Percentiles rank a stretch among this genome's conserved stretches.
Evolutionary conservation across 2,329 filamentous ascomycete species (phyloP).

Genomic region (Hypoxylon sp.): DNA sequence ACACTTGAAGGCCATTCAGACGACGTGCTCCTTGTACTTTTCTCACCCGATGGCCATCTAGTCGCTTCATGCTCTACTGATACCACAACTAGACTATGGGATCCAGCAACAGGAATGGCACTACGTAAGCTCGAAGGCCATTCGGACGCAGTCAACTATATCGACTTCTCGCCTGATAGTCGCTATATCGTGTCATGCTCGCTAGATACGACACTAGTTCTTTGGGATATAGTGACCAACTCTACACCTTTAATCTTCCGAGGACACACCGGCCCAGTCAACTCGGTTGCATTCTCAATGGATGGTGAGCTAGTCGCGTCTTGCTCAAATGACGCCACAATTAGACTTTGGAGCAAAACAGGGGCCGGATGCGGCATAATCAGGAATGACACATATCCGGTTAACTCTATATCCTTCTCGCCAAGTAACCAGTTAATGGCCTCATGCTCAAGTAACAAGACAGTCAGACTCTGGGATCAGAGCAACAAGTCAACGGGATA

Average conservation of each 20-base stretch:
- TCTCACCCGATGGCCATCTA: constrained; percentile 2
- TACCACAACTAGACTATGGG: constrained; percentile 5
- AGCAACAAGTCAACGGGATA: too few species aligned
- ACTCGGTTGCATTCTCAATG: constrained; percentile 39
- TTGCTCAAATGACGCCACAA: constrained; percentile 6
- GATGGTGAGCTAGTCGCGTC: constrained; percentile 34
- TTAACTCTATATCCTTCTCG: background rate
- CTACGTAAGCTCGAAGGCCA: background rate
- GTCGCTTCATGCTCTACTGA: constrained; percentile 8
- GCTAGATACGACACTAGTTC: background rate
- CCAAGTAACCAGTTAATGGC: background rate
- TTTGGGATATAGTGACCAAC: too few species aligned
- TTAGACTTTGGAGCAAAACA: background rate
- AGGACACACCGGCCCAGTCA: constrained; percentile 25
- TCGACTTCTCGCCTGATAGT: constrained; percentile 5
- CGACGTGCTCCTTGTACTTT: background rate
- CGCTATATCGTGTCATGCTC: background rate
- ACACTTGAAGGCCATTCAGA: constrained; percentile 1
- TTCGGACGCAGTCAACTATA: background rate
- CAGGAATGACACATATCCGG: background rate
- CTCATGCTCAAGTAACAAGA: background rate
- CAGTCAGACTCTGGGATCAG: background rate
- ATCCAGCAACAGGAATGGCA: background rate
- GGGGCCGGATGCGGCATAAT: background rate
- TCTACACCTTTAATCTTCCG: constrained; percentile 38